Evolutionary conservation across 176 grass and related monocot species (phyloP).

Genomic region (Luzula sylvatica): DNA sequence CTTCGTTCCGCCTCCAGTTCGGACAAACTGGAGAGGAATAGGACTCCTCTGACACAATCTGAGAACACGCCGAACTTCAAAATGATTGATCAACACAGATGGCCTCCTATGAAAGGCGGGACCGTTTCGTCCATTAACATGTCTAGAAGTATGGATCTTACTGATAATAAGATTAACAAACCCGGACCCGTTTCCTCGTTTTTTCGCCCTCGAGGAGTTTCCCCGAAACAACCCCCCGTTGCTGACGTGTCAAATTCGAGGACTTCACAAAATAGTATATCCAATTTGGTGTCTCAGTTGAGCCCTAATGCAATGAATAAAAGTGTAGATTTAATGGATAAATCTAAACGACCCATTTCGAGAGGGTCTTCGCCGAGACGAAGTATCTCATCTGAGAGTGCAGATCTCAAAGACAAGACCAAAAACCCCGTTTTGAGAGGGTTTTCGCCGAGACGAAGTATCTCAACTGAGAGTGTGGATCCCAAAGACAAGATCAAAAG

Average conservation of each 20-base stretch:
- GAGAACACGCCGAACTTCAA: conserved; percentile 59
- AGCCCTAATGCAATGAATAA: conserved; percentile 5
- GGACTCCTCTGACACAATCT: conserved; percentile 53
- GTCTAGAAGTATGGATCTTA: conserved; percentile 24
- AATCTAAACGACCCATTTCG: conserved; percentile 6
- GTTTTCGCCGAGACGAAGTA: conserved; percentile 12
- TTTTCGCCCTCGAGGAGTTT: conserved; percentile 14
- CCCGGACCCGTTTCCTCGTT: conserved; percentile 5
- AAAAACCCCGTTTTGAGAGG: neutral
- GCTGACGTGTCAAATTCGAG: conserved; percentile 11
- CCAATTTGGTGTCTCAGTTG: conserved; percentile 7
- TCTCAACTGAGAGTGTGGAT: neutral
- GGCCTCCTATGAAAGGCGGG: conserved; percentile 78
- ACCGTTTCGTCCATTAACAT: conserved; percentile 26
- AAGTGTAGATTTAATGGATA: conserved; percentile 18
- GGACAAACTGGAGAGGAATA: conserved; percentile 44
- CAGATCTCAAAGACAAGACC: conserved; percentile 13
- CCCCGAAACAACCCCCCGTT: conserved; percentile 18
- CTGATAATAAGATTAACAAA: conserved; percentile 27
- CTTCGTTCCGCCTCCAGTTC: conserved; percentile 19
- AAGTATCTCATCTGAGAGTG: neutral
- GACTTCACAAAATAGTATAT: conserved; percentile 9
- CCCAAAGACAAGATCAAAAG: conserved; percentile 16
- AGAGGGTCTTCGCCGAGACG: conserved; percentile 16
- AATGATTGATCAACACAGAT: conserved; percentile 82